Conservation (phyloP, 768 basidiomycete genomes). For the Pleurotus tuoliensis region DNA sequence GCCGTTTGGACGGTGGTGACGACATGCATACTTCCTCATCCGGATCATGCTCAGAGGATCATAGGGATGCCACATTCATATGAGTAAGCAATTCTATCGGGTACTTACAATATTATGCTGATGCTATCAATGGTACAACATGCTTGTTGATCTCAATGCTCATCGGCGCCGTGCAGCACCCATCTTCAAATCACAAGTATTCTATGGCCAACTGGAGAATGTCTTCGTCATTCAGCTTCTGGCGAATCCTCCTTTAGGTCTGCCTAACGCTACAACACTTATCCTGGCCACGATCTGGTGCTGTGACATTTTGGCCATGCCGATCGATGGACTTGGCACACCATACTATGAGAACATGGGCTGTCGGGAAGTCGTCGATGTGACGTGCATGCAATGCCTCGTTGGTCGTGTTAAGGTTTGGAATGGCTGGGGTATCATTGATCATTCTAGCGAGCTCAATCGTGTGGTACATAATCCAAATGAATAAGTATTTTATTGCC, state of each 20-base stretch:
- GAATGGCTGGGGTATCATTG: constrained; percentile 21
- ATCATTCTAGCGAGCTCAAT: constrained; percentile 11
- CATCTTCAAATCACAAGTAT: constrained; percentile 14
- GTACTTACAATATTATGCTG: not conserved
- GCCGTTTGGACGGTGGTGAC: constrained; percentile 24
- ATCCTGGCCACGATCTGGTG: constrained; percentile 20
- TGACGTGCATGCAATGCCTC: constrained; percentile 21
- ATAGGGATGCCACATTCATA: constrained; percentile 27
- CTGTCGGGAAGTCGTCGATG: constrained; percentile 20
- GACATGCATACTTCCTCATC: constrained; percentile 19
- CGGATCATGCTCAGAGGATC: constrained; percentile 13
- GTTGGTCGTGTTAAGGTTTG: constrained; percentile 19
- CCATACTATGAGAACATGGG: constrained; percentile 17
- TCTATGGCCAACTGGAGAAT: constrained; percentile 29
- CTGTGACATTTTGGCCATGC: constrained; percentile 9
- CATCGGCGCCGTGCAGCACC: constrained; percentile 4
- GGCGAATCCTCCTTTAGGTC: constrained; percentile 8
- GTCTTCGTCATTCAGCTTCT: constrained; percentile 24
- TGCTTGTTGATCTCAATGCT: constrained; percentile 24
- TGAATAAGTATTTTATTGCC: not conserved
- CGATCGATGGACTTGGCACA: constrained; percentile 12
- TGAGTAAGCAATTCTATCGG: constrained; percentile 19
- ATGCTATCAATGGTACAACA: constrained; percentile 23
- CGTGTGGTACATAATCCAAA: not conserved
- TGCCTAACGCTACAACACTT: constrained; percentile 12